Evolutionary conservation across 768 basidiomycete species (phyloP), one percentile per base, ranked within the genome.

Genomic region (Daedaleopsis sinensis): DNA sequence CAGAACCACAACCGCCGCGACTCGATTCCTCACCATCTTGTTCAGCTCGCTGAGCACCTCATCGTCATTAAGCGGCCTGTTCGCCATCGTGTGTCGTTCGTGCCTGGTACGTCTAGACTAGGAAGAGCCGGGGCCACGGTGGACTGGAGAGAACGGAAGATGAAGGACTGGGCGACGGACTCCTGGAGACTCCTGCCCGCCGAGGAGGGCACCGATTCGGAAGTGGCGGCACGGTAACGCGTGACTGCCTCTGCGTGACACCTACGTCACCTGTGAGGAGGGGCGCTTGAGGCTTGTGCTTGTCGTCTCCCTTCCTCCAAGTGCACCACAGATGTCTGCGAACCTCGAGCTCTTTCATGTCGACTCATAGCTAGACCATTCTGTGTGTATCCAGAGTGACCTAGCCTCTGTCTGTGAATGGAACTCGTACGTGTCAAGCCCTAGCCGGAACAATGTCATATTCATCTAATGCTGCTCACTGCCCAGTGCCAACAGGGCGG

Each of bases 11-110:
- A 32, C 27, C 27, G 27, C 27, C 27, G 27, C 27, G 27, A 32
- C 7, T 60, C 42, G 38, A 43, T 36, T 38, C 55, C 82, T 56
- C 58, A 95, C 96, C 96, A 98, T 98, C 87, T 98, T 98, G 80
- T 94, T 96, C 93, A 98, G 94, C 82, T 98, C 96, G 70, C 79
- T 91, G 70, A 94, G 81, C 19, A 98, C 96, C 76, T 98, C 96
- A 68, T 95, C 93, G 67, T 98, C 96, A 71, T 94, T 95, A 60
- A 96, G 78, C 24, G 94, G 84, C 66, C 93, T 82, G 49, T 87
- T 83, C 64, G 91, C 79, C 87, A 88, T 95, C 65, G 62, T 77
- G 58, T 10, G 2, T 6, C 21, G 19, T 67, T 35, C 54, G 18
- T 24, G 46, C 19, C 24, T 21, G 16, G 46, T 23, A 24, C 9